phyloP scores from a whole-genome alignment of 495 filamentous ascomycete species.

The Trypethelium eluteriae region DNA sequence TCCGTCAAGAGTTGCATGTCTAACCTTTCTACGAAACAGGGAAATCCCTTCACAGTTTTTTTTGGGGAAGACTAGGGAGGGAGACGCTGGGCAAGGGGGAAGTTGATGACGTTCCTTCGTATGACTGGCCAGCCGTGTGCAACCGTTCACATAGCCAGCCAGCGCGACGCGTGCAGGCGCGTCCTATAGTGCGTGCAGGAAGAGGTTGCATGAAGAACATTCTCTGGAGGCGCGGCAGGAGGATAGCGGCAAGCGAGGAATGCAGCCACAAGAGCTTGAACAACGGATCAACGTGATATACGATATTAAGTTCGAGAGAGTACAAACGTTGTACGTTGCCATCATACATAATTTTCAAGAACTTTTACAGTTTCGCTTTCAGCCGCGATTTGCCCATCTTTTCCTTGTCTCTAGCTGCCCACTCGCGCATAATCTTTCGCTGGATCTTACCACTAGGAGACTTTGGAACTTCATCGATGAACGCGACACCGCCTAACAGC shows the following conservation, averaged over 20 bases:
- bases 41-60: background rate
- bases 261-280: background rate
- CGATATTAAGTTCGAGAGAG: background rate
- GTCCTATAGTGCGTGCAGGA: background rate
- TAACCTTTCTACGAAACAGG: background rate
- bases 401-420: slow-evolving; percentile 34
- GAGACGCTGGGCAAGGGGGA: too few species aligned
- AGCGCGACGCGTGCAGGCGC: background rate
- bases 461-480: slow-evolving; percentile 33
- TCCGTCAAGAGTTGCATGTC: too few species aligned
- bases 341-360: background rate
- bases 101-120: background rate
- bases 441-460: slow-evolving; percentile 42
- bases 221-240: background rate
- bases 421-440: slow-evolving; percentile 36
- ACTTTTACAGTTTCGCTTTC: slow-evolving; percentile 20
- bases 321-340: background rate
- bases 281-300: background rate
- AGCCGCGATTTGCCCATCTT: slow-evolving; percentile 22
- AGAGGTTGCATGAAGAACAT: slow-evolving; percentile 3
- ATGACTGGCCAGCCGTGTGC: background rate
- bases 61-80: background rate
- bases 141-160: background rate
- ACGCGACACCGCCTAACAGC: slow-evolving; percentile 33
- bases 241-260: background rate